phyloP scores from a whole-genome alignment of 1,284 basidiomycete species.

The Moniliella sp. region DNA sequence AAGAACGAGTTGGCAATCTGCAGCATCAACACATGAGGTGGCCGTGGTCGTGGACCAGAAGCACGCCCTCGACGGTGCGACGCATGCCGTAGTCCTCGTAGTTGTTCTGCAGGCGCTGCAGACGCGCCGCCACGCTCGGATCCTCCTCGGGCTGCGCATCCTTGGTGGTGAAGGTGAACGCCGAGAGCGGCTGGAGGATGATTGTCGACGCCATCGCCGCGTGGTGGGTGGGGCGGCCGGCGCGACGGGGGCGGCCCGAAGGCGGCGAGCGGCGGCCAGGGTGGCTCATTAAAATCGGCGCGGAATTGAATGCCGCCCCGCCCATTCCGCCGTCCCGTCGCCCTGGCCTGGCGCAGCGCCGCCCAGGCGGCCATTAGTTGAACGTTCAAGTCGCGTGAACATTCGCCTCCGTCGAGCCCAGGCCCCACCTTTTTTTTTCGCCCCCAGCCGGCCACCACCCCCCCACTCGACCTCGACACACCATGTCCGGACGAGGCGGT shows the following conservation, averaged over 20 bases:
- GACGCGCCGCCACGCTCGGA: slow-evolving; percentile 52
- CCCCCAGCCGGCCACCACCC: neutral
- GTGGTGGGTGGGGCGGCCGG: neutral
- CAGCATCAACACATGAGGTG: slow-evolving; percentile 68
- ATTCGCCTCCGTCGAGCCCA: neutral
- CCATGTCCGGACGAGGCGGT: neutral
- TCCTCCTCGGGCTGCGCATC: slow-evolving; percentile 90
- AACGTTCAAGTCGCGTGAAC: neutral
- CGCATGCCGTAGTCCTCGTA: slow-evolving; percentile 86
- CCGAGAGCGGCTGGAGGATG: slow-evolving; percentile 50
- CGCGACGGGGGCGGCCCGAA: neutral
- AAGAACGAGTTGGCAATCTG: slow-evolving; percentile 97
- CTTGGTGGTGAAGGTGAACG: slow-evolving; percentile 75
- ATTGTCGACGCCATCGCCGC: slow-evolving; percentile 8
- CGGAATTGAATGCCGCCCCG: too few relatives aligned
- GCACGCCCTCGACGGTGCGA: slow-evolving; percentile 78
- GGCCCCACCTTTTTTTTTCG: neutral
- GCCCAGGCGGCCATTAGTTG: too few relatives aligned
- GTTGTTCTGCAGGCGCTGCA: slow-evolving; percentile 50
- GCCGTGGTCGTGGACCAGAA: slow-evolving; percentile 57
- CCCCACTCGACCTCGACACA: neutral
- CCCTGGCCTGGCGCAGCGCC: too few relatives aligned
- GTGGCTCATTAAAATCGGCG: too few relatives aligned
- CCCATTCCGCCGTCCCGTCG: too few relatives aligned
- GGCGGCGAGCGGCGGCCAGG: neutral